Evolutionary conservation across 1,139 yeast species (phyloP).

Genomic region (Debaryomyces nepalensis): DNA sequence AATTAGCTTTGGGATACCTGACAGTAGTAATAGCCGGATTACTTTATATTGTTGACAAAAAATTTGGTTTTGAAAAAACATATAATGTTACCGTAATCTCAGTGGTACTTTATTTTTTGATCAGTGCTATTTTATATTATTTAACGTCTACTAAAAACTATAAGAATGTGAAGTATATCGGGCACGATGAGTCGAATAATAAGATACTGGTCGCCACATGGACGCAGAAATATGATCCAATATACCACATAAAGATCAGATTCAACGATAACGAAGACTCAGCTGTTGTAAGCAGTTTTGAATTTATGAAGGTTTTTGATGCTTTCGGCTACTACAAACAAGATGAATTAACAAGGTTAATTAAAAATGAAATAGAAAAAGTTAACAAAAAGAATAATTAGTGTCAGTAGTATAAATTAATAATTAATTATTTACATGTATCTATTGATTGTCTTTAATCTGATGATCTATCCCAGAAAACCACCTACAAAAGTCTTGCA

Average conservation of each 20-base stretch:
- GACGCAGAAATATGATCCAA: conserved; percentile 50
- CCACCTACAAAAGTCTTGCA: conserved; percentile 52
- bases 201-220: conserved; percentile 43
- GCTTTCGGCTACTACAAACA: conserved; percentile 50
- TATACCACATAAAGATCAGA: conserved; percentile 40
- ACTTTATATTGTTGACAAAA: conserved; percentile 71
- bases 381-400: conserved; percentile 23
- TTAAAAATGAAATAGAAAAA: conserved; percentile 34
- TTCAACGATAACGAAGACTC: conserved; percentile 30
- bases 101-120: conserved; percentile 56
- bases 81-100: conserved; percentile 38
- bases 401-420: conserved; percentile 2
- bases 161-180: conserved; percentile 64
- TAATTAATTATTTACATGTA: conserved; percentile 2
- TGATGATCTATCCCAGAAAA: conserved; percentile 59
- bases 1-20: conserved; percentile 69
- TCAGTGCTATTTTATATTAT: conserved; percentile 53
- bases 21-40: conserved; percentile 70
- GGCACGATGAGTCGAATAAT: conserved; percentile 43
- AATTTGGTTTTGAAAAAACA: conserved; percentile 47
- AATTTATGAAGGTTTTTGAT: conserved; percentile 52
- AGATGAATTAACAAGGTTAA: conserved; percentile 38
- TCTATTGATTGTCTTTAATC: conserved; percentile 17
- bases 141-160: conserved; percentile 46
- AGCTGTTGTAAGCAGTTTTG: conserved; percentile 28